Percentiles rank a stretch among this genome's conserved stretches.
These are phyloP conservation scores for Cornus suecica DNA, from an alignment of 148 eudicot species.

Conservation along the genomic window DNA sequence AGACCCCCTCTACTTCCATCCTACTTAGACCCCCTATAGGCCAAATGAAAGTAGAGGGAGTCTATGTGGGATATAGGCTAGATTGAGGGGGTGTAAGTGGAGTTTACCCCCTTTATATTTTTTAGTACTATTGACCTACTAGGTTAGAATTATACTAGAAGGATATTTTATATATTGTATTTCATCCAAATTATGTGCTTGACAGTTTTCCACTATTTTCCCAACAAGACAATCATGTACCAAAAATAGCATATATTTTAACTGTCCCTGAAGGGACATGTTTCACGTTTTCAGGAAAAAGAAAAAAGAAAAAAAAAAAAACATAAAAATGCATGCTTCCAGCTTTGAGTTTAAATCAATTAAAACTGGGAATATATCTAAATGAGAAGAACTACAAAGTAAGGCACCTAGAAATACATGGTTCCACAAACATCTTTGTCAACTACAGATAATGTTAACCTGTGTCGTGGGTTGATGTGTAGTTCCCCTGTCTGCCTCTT, in stretches of 20 bases:
- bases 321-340: not conserved
- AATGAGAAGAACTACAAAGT: not conserved
- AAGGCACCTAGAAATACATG: not conserved
- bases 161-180: too few species aligned
- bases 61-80: not conserved
- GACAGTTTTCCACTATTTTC: not conserved
- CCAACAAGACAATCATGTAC: not conserved
- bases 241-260: too few species aligned
- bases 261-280: not conserved
- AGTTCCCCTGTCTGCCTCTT: conserved; percentile 62
- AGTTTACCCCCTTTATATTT: too few species aligned
- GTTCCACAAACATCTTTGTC: not conserved
- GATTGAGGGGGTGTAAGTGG: too few species aligned
- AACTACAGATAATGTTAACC: conserved; percentile 42
- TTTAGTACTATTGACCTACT: too few species aligned
- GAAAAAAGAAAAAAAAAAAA: not conserved
- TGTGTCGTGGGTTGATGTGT: conserved; percentile 61
- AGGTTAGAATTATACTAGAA: too few species aligned
- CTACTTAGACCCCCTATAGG: too few species aligned
- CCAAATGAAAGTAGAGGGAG: too few species aligned
- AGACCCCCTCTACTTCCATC: too few species aligned
- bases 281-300: not conserved
- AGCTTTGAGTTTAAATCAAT: not conserved
- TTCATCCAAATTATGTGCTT: not conserved
- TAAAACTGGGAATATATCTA: not conserved